Evolutionary conservation across 139 green algal species (phyloP).

Genomic region (Protoeuglena noctilucae): DNA sequence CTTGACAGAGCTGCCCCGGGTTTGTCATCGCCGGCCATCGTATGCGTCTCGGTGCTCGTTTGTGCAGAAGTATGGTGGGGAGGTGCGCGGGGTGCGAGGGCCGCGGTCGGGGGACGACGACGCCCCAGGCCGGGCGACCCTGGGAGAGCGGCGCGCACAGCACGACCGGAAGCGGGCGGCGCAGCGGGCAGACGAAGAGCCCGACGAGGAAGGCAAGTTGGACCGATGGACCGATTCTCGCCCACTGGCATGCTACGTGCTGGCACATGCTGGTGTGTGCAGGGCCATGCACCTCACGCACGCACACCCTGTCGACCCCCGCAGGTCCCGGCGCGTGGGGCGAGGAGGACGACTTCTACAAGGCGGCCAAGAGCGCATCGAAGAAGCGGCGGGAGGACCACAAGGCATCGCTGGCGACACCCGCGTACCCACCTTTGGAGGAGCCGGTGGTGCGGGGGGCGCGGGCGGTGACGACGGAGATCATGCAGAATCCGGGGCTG

Average conservation of each 20-base stretch:
- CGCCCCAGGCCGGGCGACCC: conserved; percentile 30
- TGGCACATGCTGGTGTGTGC: not conserved
- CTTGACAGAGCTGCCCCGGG: conserved; percentile 23
- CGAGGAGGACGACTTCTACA: conserved; percentile 61
- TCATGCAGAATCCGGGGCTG: conserved; percentile 89
- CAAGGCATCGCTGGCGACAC: conserved; percentile 22
- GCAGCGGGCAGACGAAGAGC: conserved; percentile 11
- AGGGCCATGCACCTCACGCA: not conserved
- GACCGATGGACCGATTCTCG: not conserved
- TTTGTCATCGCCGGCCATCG: conserved; percentile 37
- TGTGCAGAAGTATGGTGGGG: not conserved
- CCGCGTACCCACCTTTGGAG: conserved; percentile 27
- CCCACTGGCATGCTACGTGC: not conserved
- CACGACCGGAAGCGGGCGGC: conserved; percentile 40
- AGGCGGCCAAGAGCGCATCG: conserved; percentile 19
- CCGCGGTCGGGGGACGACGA: conserved; percentile 44
- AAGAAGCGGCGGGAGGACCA: conserved; percentile 18
- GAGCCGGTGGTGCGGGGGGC: conserved; percentile 20
- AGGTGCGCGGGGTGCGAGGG: conserved; percentile 1
- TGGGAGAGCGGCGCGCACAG: conserved; percentile 51
- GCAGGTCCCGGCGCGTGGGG: not conserved
- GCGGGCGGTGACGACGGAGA: conserved; percentile 43
- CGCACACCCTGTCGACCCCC: not conserved
- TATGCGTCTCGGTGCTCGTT: too few species aligned
- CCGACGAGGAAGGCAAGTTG: conserved; percentile 4